Evolutionary conservation across 352 stramenopile genomes (phyloP).

Genomic region (Elongisporangium anandrum): DNA sequence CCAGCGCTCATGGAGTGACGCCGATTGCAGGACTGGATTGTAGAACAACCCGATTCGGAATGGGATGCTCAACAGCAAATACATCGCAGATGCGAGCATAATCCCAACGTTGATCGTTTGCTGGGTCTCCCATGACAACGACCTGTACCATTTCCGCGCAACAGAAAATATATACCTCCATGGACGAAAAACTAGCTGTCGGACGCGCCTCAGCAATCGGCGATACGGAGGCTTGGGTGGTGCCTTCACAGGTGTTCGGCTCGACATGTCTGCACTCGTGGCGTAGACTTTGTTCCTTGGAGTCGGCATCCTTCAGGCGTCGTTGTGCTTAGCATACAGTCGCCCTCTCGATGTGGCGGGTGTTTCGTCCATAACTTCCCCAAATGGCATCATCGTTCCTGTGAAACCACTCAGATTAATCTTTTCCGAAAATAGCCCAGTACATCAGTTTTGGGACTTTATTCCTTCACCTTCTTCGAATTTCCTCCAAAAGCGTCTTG

Average conservation of each 20-base stretch:
- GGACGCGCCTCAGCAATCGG: neutral
- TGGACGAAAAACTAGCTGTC: neutral
- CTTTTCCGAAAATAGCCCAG: neutral
- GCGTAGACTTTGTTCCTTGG: neutral
- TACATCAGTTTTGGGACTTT: neutral
- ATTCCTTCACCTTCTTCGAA: neutral
- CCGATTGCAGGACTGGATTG: conserved; percentile 26
- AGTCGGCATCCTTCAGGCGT: neutral
- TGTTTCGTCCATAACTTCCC: neutral
- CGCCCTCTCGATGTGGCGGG: neutral
- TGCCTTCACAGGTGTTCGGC: neutral
- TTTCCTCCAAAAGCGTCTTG: neutral
- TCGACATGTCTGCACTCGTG: neutral
- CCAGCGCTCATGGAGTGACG: conserved; percentile 17
- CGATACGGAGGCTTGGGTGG: neutral
- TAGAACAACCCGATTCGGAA: conserved; percentile 70
- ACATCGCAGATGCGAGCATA: conserved; percentile 11
- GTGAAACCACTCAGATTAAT: neutral
- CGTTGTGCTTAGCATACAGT: neutral
- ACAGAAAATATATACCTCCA: neutral
- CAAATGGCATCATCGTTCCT: neutral
- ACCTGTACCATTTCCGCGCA: neutral
- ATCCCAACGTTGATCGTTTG: conserved; percentile 22
- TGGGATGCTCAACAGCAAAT: conserved; percentile 52
- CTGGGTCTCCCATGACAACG: conserved; percentile 37